Percentiles rank a stretch among this genome's conserved stretches.
Evolutionary conservation across 768 basidiomycete species (phyloP).

Genomic region (Coprinopsis sp.): DNA sequence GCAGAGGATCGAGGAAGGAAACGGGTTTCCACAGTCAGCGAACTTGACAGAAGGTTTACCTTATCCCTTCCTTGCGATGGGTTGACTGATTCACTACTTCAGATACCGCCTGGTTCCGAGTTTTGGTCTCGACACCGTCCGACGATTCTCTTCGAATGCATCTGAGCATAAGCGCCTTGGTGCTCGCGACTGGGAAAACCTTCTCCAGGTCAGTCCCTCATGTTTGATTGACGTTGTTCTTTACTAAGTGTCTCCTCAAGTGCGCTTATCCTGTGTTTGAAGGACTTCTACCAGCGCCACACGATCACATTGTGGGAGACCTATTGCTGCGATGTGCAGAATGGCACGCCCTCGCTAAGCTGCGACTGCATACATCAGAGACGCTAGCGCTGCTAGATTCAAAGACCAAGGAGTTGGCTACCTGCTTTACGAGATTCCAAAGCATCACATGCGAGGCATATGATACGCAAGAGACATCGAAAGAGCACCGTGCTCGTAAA

Average conservation of each 20-base stretch:
- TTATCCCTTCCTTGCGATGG: background rate
- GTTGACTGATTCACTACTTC: background rate
- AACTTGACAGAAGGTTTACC: slow-evolving; percentile 23
- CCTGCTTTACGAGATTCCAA: background rate
- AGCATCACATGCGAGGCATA: background rate
- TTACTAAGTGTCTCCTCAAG: no score
- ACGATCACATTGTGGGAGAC: background rate
- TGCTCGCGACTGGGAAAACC: slow-evolving; percentile 29
- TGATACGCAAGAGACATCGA: background rate
- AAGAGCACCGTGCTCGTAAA: background rate
- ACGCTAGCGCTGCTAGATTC: slow-evolving; percentile 4
- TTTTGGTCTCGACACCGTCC: slow-evolving; percentile 20
- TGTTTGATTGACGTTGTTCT: background rate
- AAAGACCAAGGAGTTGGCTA: background rate
- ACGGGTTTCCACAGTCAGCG: slow-evolving; percentile 14
- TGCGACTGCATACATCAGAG: slow-evolving; percentile 6
- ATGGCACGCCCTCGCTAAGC: slow-evolving; percentile 12
- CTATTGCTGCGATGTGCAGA: slow-evolving; percentile 1
- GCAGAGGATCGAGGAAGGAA: background rate
- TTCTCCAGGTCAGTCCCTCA: slow-evolving; percentile 24
- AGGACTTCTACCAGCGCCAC: background rate
- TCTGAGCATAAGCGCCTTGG: slow-evolving; percentile 23
- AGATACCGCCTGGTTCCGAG: slow-evolving; percentile 13
- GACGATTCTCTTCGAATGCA: slow-evolving; percentile 20
- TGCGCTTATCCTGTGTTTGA: slow-evolving; percentile 9